Evolutionary conservation across 441 rosid species (phyloP), one percentile per base, ranked within the genome.

Genomic region (Jatropha podagrica): DNA sequence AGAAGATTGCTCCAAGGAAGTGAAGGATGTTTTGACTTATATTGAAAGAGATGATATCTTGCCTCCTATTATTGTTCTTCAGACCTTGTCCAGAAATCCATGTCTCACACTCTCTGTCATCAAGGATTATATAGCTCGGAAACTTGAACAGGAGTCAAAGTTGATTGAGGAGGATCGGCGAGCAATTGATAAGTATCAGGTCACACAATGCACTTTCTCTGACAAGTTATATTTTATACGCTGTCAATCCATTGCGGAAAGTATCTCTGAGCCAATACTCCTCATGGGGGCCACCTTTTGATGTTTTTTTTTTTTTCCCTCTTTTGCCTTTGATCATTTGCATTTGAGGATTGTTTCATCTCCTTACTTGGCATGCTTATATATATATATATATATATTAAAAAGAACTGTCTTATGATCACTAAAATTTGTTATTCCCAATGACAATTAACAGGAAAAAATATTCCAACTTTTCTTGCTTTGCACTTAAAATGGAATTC

Each of bases 1-100:
- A 46, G 98, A 93, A 86, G 97, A 95, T 85, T 95, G 99, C 84
- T 90, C 97, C 80, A 92, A 90, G 79, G 99, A 96, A 85, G 97
- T 92, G 83, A 96, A 88, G 82, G 97, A 96, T 81, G 95, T 93
- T 68, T 87, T 96, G 81, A 83, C 94, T 68, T 93, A 88, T 73
- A 89, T 96, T 51, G 97, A 96, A 84, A 88, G 93, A 72, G 98
- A 96, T 83, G 95, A 96, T 82, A 93, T 96, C 60, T 81, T 96
- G 82, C 98, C 99, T 83, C 98, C 98, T 73, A 92, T 96, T 80
- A 86, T 93, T 77, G 99, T 96, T 78, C 93, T 93, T 73, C 99
- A 93, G 86, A 90, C 90, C 44, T 85, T 96, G 70, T 91, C 97
- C 13, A 90, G 92, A 88, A 93, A 93, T 84, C 95, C 97, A 56